Percentiles rank a stretch among this genome's conserved stretches.
Conservation (phyloP, 805 yeast species). For the Saturnispora hagleri region DNA sequence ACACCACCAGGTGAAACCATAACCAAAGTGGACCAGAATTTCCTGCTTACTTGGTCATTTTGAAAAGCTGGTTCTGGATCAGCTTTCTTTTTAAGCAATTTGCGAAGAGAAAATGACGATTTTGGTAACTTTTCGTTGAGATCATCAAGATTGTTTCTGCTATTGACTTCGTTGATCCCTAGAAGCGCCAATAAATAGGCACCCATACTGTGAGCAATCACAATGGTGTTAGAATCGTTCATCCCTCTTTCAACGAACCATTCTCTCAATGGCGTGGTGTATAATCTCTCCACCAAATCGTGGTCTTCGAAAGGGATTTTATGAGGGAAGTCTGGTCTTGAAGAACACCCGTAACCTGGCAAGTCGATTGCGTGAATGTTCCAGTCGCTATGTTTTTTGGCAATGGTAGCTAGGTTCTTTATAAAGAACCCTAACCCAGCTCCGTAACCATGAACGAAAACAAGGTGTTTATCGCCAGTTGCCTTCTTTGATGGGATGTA, state of each 20-base stretch:
- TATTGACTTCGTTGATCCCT: conserved; percentile 13
- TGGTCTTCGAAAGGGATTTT: conserved; percentile 31
- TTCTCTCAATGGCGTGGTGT: conserved; percentile 50
- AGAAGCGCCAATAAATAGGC: conserved; percentile 71
- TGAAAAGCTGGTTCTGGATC: neutral
- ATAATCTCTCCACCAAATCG: conserved; percentile 48
- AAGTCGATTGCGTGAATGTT: conserved; percentile 79
- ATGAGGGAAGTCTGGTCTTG: conserved; percentile 61
- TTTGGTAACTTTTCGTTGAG: conserved; percentile 6
- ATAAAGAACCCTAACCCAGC: conserved; percentile 81
- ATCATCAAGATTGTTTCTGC: conserved; percentile 9
- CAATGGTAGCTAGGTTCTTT: conserved; percentile 46
- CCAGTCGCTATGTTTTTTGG: conserved; percentile 39
- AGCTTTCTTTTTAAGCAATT: neutral
- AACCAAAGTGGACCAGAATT: conserved; percentile 38
- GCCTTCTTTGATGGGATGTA: conserved; percentile 30
- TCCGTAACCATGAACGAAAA: conserved; percentile 87
- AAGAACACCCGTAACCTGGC: conserved; percentile 84
- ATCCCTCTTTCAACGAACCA: conserved; percentile 47
- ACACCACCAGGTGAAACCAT: conserved; percentile 90
- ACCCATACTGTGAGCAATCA: conserved; percentile 88
- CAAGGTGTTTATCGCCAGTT: conserved; percentile 39
- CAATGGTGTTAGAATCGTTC: conserved; percentile 37
- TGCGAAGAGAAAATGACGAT: neutral
- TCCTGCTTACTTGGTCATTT: conserved; percentile 5